Evolutionary conservation across 169 alveolate species (phyloP).

Genomic region (Eimeria necatrix): DNA sequence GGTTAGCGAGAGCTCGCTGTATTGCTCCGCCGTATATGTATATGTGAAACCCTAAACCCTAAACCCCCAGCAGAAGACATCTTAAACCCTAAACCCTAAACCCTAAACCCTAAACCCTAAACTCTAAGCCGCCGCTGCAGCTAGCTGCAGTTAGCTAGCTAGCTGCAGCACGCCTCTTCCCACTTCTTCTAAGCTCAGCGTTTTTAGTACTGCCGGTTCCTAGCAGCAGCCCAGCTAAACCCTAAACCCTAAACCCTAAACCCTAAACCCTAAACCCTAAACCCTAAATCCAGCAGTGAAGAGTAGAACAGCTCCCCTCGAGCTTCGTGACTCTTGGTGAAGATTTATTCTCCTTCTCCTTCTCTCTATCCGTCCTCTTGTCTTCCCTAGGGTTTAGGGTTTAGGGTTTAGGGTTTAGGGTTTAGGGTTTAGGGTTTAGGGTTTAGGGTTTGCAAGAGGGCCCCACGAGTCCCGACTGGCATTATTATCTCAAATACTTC

Average conservation of each 20-base stretch:
- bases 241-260: not conserved
- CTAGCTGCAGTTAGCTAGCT: too few species aligned
- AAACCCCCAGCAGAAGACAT: too few species aligned
- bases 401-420: not conserved
- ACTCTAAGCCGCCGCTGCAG: too few species aligned
- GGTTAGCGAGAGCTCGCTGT: too few species aligned
- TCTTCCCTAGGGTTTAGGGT: not conserved
- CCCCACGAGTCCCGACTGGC: not conserved
- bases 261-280: not conserved
- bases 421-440: slow-evolving; percentile 5
- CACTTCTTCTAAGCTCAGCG: too few species aligned
- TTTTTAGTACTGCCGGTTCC: not conserved
- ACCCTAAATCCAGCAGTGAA: not conserved
- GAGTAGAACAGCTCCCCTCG: not conserved
- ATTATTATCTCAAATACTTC: not conserved
- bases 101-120: too few species aligned
- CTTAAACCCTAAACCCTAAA: too few species aligned
- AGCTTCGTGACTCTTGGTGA: not conserved
- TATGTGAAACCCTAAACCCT: too few species aligned
- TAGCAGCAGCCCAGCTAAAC: not conserved
- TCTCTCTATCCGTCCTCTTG: slow-evolving; percentile 35
- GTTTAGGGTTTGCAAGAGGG: not conserved
- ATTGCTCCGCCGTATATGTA: too few species aligned
- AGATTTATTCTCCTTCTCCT: not conserved
- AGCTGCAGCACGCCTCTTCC: too few species aligned